phyloP scores from a whole-genome alignment of 2,329 filamentous ascomycete genomes.

The Cladorrhinum sp. region DNA sequence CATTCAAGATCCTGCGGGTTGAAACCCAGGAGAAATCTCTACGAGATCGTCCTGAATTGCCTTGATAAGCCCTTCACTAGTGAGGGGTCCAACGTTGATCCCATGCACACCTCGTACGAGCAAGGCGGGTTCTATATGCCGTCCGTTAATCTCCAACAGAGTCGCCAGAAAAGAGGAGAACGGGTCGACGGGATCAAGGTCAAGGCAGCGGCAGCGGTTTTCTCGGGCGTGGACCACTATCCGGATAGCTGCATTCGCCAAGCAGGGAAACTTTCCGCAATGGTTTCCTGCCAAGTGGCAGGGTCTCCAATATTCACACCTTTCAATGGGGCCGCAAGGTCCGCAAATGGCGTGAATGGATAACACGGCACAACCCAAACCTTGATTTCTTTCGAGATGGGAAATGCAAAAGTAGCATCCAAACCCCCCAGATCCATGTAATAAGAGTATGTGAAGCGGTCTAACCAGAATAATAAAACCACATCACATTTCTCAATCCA shows the following conservation, averaged over 20 bases:
- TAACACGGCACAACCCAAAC: neutral
- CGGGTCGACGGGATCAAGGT: neutral
- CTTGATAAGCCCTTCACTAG: neutral
- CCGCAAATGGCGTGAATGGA: neutral
- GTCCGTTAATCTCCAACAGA: neutral
- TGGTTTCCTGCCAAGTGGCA: neutral
- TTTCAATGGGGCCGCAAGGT: too few species aligned
- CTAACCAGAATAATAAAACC: neutral
- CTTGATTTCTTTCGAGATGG: neutral
- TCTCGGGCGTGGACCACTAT: neutral
- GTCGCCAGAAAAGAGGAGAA: neutral
- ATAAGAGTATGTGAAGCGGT: neutral
- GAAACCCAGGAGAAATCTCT: too few species aligned
- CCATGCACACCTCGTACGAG: neutral
- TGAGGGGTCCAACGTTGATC: neutral
- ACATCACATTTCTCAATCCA: too few species aligned
- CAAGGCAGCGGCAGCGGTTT: neutral
- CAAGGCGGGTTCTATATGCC: neutral
- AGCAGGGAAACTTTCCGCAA: neutral
- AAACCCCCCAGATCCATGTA: neutral
- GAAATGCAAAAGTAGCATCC: neutral
- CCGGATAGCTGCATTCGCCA: neutral
- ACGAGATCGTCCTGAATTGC: too few species aligned
- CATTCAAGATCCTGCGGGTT: neutral
- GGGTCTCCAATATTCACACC: too few species aligned